A percentile compares a stretch with the other conserved stretches of the same genome.
Conservation (phyloP, 495 filamentous ascomycete species). For the Tuber umbilicatum region DNA sequence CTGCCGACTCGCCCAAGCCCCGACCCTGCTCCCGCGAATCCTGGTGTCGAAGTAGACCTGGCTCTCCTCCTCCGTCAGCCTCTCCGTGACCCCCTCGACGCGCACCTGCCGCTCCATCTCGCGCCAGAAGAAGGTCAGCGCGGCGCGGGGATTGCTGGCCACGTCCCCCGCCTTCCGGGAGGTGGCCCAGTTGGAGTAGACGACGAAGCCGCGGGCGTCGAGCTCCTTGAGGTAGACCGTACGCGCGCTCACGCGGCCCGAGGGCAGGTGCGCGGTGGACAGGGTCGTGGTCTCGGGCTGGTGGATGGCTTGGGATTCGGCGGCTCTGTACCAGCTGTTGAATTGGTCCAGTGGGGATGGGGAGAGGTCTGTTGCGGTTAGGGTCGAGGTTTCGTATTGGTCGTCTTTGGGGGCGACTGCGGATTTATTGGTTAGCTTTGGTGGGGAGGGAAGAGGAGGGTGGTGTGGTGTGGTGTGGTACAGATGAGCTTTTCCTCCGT, state of each 20-base stretch:
- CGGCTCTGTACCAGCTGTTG: constrained; percentile 73
- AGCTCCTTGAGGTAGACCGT: constrained; percentile 89
- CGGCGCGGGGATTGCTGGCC: constrained; percentile 57
- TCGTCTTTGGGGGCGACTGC: constrained; percentile 50
- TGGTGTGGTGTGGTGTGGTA: background rate
- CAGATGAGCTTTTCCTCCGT: constrained; percentile 31
- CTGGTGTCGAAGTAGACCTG: constrained; percentile 78
- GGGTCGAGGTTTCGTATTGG: constrained; percentile 42
- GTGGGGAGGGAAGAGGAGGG: constrained; percentile 4
- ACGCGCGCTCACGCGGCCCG: constrained; percentile 73
- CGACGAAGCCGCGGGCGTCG: constrained; percentile 70
- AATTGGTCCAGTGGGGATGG: constrained; percentile 67
- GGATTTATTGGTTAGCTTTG: constrained; percentile 9
- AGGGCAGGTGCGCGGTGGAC: constrained; percentile 78
- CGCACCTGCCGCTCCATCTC: constrained; percentile 77
- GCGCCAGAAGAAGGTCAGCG: constrained; percentile 69
- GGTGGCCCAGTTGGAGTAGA: constrained; percentile 89
- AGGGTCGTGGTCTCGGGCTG: constrained; percentile 73
- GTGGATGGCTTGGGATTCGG: constrained; percentile 54
- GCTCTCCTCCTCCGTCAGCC: constrained; percentile 64
- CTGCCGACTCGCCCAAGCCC: constrained; percentile 90
- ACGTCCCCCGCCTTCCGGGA: constrained; percentile 63
- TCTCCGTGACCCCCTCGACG: constrained; percentile 67
- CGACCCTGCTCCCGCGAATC: constrained; percentile 60
- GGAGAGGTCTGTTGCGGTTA: constrained; percentile 50